Evolutionary conservation across 2,329 filamentous ascomycete species (phyloP).

Genomic region (Stemphylium beticola): DNA sequence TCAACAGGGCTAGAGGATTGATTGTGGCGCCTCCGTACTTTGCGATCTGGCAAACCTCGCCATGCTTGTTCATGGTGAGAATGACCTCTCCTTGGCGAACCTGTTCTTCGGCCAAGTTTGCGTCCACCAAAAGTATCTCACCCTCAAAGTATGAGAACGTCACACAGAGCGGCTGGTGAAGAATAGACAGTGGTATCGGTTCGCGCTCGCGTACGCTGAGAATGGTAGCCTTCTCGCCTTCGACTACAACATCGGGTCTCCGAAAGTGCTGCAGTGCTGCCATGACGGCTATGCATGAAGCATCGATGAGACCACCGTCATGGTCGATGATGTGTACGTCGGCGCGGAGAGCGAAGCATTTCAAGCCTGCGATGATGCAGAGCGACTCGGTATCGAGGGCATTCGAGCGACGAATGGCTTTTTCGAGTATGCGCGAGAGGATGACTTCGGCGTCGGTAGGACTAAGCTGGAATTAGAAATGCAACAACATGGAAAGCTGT

Average conservation of each 20-base stretch:
- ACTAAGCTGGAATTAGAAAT: conserved; percentile 51
- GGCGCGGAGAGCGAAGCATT: conserved; percentile 89
- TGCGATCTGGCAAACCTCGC: conserved; percentile 88
- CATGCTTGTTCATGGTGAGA: conserved; percentile 85
- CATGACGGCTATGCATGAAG: conserved; percentile 83
- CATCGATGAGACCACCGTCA: conserved; percentile 89
- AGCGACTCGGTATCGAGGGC: conserved; percentile 95
- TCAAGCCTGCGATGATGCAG: conserved; percentile 87
- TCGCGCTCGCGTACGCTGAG: conserved; percentile 86
- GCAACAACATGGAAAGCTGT: conserved; percentile 2
- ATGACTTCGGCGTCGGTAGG: conserved; percentile 84
- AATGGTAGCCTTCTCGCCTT: conserved; percentile 82
- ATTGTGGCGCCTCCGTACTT: conserved; percentile 87
- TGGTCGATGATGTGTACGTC: conserved; percentile 91
- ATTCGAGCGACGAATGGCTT: conserved; percentile 88
- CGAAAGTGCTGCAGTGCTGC: conserved; percentile 90
- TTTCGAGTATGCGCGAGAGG: conserved; percentile 87
- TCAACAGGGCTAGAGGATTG: conserved; percentile 78
- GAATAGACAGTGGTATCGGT: conserved; percentile 85
- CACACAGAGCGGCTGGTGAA: conserved; percentile 90
- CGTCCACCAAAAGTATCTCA: conserved; percentile 74
- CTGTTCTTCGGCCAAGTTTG: conserved; percentile 77
- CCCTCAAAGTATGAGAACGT: conserved; percentile 87
- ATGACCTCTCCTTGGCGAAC: conserved; percentile 75
- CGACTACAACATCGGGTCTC: conserved; percentile 85